A percentile compares a stretch with the other conserved stretches of the same genome.
phyloP scores from a whole-genome alignment of 768 basidiomycete species.

The Agaricus blazei region DNA sequence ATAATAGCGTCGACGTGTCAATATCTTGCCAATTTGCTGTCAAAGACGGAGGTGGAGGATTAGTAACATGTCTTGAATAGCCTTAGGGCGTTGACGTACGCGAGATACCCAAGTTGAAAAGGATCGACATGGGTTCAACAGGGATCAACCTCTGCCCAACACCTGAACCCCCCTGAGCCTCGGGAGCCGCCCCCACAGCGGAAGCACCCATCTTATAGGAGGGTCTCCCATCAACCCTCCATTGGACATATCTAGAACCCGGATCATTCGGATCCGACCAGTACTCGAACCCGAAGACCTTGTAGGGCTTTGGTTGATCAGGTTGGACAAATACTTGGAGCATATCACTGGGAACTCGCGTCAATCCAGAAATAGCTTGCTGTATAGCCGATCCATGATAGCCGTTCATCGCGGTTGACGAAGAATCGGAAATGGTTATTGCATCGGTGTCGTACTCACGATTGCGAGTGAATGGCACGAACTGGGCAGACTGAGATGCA shows the following conservation, averaged over 20 bases:
- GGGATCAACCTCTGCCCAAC: slow-evolving; percentile 57
- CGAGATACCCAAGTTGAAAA: slow-evolving; percentile 62
- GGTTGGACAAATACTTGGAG: slow-evolving; percentile 39
- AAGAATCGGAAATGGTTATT: no score
- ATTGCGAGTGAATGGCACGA: no score
- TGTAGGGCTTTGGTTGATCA: slow-evolving; percentile 26
- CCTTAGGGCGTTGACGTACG: slow-evolving; percentile 26
- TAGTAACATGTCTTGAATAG: no score
- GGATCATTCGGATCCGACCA: slow-evolving; percentile 55
- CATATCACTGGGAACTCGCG: slow-evolving; percentile 42
- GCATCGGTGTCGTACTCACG: no score
- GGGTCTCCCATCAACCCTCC: slow-evolving; percentile 58
- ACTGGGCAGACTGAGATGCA: no score
- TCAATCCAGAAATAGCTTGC: slow-evolving; percentile 49
- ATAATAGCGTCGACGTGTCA: slow-evolving; percentile 50
- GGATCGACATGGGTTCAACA: slow-evolving; percentile 57
- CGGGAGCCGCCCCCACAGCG: slow-evolving; percentile 39
- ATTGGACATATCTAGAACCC: slow-evolving; percentile 62
- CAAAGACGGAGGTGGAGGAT: no score
- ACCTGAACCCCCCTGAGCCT: slow-evolving; percentile 30
- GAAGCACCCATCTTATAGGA: slow-evolving; percentile 49
- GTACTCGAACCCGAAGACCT: slow-evolving; percentile 63
- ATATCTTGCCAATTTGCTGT: slow-evolving; percentile 63
- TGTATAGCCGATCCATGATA: slow-evolving; percentile 54
- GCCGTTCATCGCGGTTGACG: slow-evolving; percentile 22